Percentiles rank a stretch among this genome's conserved stretches.
These are phyloP conservation scores for Pyricularia sp. DNA, from an alignment of 2,329 filamentous ascomycete species.

Conservation along the genomic window DNA sequence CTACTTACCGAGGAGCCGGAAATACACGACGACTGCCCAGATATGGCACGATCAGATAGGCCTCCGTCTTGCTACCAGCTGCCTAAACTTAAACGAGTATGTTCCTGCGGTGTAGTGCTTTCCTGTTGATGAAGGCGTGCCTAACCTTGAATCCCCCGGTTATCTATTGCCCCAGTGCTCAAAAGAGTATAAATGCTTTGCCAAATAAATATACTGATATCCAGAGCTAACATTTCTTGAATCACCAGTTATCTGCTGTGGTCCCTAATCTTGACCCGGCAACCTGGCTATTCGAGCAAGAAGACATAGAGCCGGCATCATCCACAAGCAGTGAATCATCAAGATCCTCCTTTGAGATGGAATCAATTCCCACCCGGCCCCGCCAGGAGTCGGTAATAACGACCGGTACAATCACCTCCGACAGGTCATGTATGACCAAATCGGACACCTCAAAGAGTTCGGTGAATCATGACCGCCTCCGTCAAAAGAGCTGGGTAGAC, in stretches of 20 bases:
- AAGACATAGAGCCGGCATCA: slow-evolving; percentile 18
- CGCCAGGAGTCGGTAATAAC: slow-evolving; percentile 29
- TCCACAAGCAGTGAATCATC: slow-evolving; percentile 8
- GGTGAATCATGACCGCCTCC: not conserved
- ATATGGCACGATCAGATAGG: not conserved
- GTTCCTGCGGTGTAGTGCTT: not conserved
- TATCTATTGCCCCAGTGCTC: not conserved
- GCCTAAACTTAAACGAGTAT: not conserved
- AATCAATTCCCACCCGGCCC: slow-evolving; percentile 21
- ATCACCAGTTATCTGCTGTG: not conserved
- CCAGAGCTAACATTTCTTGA: not conserved
- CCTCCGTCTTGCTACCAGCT: not conserved
- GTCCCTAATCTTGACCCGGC: not conserved
- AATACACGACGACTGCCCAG: not conserved
- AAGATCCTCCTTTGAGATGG: slow-evolving; percentile 24
- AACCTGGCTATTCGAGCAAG: slow-evolving; percentile 6
- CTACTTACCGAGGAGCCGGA: not conserved
- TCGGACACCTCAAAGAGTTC: slow-evolving; percentile 11
- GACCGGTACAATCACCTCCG: slow-evolving; percentile 27
- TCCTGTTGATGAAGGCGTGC: not conserved
- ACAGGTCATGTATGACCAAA: slow-evolving; percentile 18
- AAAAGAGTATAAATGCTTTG: not conserved
- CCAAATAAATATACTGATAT: not conserved
- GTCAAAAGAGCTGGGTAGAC: slow-evolving; percentile 16
- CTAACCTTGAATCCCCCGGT: not conserved